Conservation (phyloP, 164 flowering plant genomes). For the Litsea cubeba region DNA sequence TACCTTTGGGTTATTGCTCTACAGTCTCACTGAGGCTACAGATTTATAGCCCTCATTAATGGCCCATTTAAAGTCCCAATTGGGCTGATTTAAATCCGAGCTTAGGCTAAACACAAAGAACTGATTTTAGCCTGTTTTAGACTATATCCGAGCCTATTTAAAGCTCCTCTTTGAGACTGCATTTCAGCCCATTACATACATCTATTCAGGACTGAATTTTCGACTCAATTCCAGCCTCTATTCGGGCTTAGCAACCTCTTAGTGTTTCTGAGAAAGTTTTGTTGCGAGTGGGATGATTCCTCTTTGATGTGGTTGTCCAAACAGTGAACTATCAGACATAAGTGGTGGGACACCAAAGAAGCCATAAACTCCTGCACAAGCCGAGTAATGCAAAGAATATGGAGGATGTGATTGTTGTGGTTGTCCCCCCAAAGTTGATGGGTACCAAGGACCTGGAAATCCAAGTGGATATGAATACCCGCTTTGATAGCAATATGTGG, state of each 20-base stretch:
- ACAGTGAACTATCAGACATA: conserved; percentile 7
- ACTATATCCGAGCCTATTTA: too few species aligned
- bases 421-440: conserved; percentile 33
- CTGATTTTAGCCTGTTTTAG: too few species aligned
- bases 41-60: too few species aligned
- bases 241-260: not conserved
- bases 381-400: conserved; percentile 9
- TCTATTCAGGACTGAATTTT: too few species aligned
- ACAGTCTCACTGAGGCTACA: too few species aligned
- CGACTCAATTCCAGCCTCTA: too few species aligned
- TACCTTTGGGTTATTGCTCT: too few species aligned
- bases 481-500: conserved; percentile 26
- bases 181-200: too few species aligned
- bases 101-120: too few species aligned
- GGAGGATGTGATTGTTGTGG: conserved; percentile 24
- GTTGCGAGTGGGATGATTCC: conserved; percentile 23
- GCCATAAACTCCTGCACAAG: conserved; percentile 20
- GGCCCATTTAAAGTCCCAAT: too few species aligned
- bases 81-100: too few species aligned
- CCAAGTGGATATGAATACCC: conserved; percentile 26
- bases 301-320: conserved; percentile 21
- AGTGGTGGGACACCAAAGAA: conserved; percentile 13
- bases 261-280: conserved; percentile 39
- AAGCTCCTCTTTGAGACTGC: too few species aligned
- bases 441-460: conserved; percentile 36